phyloP scores from a whole-genome alignment of 202 grass and related monocot species.

The Cymbopogon flexuosus region DNA sequence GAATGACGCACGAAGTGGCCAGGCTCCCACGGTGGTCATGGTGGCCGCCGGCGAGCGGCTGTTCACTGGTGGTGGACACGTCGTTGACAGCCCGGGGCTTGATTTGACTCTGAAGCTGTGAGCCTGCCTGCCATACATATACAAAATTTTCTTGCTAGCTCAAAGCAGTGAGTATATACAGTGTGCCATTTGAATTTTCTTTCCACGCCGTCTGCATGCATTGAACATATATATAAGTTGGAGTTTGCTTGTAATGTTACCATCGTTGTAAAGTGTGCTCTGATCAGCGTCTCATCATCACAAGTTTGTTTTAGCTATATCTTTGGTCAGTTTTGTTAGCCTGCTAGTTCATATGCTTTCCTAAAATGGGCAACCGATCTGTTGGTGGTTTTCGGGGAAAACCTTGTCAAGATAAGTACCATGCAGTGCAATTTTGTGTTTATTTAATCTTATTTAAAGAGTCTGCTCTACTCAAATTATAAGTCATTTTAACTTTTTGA shows the following conservation, averaged over 20 bases:
- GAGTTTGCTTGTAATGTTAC: background rate
- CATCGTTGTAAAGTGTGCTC: background rate
- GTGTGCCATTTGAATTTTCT: background rate
- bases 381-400: background rate
- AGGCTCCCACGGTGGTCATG: background rate
- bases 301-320: background rate
- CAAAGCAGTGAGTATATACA: background rate
- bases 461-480: too few species aligned
- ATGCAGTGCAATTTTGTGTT: background rate
- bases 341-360: background rate
- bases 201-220: background rate
- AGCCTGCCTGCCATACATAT: background rate
- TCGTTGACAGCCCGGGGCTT: background rate
- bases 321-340: background rate
- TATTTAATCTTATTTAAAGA: background rate
- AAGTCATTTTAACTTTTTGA: too few species aligned
- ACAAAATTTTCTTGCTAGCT: background rate
- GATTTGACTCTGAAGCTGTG: slow-evolving; percentile 50
- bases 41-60: background rate
- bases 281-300: background rate
- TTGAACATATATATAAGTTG: background rate
- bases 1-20: background rate
- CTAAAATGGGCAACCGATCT: background rate
- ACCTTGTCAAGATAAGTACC: background rate
- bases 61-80: background rate